A percentile compares a stretch with the other conserved stretches of the same genome.
Conservation (phyloP, 352 stramenopile genomes). For the Plasmopara muralis region DNA sequence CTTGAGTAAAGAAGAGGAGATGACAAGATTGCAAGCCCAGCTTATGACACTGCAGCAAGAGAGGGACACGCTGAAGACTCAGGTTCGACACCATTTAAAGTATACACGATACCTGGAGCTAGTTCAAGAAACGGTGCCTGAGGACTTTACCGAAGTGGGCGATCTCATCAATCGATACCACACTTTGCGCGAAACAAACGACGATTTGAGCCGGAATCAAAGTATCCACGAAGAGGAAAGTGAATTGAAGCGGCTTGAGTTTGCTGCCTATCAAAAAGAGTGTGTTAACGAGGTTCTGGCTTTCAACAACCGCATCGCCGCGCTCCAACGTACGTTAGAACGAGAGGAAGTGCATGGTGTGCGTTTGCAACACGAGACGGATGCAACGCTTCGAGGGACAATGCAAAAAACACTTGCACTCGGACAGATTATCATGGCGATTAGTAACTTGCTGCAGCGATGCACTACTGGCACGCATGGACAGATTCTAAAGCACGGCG, state of each 20-base stretch:
- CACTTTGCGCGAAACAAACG: conserved; percentile 89
- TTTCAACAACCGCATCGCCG: conserved; percentile 88
- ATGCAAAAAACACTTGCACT: conserved; percentile 89
- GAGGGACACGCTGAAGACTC: conserved; percentile 52
- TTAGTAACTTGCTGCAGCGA: conserved; percentile 76
- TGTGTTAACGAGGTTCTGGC: conserved; percentile 90
- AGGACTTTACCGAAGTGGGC: conserved; percentile 90
- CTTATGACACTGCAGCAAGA: conserved; percentile 57
- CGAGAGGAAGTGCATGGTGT: conserved; percentile 58
- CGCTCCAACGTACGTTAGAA: conserved; percentile 77
- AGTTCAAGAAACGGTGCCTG: conserved; percentile 84
- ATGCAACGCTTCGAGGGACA: conserved; percentile 80
- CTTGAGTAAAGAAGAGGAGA: conserved; percentile 84
- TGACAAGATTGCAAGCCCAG: conserved; percentile 65
- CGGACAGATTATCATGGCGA: conserved; percentile 86
- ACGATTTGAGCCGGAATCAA: conserved; percentile 67
- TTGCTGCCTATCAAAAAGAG: conserved; percentile 84
- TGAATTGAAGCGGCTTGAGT: conserved; percentile 74
- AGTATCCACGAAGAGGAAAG: conserved; percentile 82
- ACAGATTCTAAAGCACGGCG: conserved; percentile 85
- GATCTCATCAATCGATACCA: conserved; percentile 90
- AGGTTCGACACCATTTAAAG: conserved; percentile 79
- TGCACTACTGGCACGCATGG: conserved; percentile 82
- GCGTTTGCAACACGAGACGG: conserved; percentile 81
- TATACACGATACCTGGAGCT: conserved; percentile 85